Evolutionary conservation across 208 protist species (phyloP).

Genomic region (Eutreptiella sp.): DNA sequence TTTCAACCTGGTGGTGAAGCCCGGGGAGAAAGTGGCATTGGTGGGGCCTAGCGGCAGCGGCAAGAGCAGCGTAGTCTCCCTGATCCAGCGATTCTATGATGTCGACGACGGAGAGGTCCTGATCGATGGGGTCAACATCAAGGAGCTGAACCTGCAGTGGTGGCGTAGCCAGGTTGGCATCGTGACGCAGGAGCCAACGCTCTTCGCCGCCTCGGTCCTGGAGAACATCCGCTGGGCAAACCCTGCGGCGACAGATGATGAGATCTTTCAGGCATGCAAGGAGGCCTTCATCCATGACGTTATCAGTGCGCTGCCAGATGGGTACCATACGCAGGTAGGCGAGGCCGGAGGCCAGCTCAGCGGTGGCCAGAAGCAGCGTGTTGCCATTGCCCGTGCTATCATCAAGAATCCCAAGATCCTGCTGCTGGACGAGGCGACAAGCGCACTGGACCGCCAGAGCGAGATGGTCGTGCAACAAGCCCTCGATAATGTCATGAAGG

Average conservation of each 20-base stretch:
- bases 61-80: conserved; percentile 64
- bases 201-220: conserved; percentile 55
- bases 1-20: conserved; percentile 52
- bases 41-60: conserved; percentile 62
- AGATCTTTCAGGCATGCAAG: conserved; percentile 58
- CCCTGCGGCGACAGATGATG: conserved; percentile 53
- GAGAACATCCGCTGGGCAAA: conserved; percentile 64
- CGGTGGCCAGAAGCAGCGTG: conserved; percentile 79
- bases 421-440: conserved; percentile 82
- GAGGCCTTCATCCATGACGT: conserved; percentile 68
- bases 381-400: conserved; percentile 72
- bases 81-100: conserved; percentile 76
- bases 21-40: conserved; percentile 65
- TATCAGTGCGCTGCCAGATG: conserved; percentile 63
- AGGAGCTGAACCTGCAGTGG: conserved; percentile 43
- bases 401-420: conserved; percentile 62
- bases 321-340: conserved; percentile 68
- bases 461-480: conserved; percentile 73
- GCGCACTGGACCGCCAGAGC: conserved; percentile 71
- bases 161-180: conserved; percentile 63
- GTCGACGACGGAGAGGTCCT: conserved; percentile 49
- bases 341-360: conserved; percentile 66
- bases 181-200: conserved; percentile 69
- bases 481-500: conserved; percentile 59
- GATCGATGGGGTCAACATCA: conserved; percentile 58